Conservation (phyloP, 495 filamentous ascomycete genomes). For the Venustampulla echinocandica region DNA sequence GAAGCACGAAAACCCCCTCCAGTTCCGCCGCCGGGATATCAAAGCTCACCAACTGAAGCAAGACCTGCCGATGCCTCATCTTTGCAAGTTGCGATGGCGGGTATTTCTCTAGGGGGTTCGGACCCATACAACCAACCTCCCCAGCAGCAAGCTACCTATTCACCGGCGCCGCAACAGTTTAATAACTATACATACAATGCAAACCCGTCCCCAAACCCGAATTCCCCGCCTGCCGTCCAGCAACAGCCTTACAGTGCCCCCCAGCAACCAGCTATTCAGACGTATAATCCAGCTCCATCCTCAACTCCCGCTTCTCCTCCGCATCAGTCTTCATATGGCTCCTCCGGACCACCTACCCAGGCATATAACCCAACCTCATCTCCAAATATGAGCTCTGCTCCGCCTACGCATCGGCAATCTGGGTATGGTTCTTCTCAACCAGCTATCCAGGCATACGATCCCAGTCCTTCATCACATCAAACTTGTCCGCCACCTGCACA, state of each 20-base stretch:
- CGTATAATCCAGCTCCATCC: neutral
- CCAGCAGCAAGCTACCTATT: neutral
- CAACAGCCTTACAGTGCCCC: neutral
- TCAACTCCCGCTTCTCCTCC: neutral
- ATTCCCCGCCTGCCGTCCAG: neutral
- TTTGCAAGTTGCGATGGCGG: neutral
- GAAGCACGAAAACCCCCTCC: neutral
- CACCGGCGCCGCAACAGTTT: neutral
- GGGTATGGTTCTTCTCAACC: neutral
- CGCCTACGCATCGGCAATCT: neutral
- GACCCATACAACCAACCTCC: neutral
- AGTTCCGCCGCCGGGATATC: slow-evolving; percentile 6
- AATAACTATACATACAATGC: neutral
- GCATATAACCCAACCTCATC: neutral
- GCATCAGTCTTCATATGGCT: neutral
- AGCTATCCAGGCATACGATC: neutral
- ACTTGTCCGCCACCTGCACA: neutral
- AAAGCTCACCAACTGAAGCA: neutral
- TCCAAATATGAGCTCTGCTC: neutral
- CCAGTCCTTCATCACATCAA: neutral
- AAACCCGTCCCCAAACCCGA: neutral
- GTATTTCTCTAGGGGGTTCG: neutral
- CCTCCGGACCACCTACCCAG: neutral
- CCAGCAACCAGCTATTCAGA: neutral
- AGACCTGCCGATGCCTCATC: neutral